Evolutionary conservation across 371 early-diverging fungal species (phyloP), one percentile per base, ranked within the genome.

Genomic region (Dinochytrium kinnereticum): DNA sequence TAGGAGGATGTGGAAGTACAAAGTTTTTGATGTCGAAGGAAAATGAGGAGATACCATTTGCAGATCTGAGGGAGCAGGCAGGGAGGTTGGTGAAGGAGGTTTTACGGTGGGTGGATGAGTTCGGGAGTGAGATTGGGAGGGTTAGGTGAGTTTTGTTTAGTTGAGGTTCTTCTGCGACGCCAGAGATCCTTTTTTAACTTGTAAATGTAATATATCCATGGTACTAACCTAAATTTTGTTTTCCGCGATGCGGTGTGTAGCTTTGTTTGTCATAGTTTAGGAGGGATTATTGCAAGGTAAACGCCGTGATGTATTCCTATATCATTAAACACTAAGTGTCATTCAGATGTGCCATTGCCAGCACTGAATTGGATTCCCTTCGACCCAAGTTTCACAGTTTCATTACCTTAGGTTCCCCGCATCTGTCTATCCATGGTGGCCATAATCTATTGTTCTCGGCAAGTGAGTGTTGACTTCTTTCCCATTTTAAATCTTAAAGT

Each of bases 211-310:
- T n/a, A n/a, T n/a, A n/a, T n/a, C n/a, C n/a, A n/a, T n/a, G n/a
- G n/a, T n/a, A n/a, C n/a, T n/a, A n/a, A n/a, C n/a, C n/a, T n/a
- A 61, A 31, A 19, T 19, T 26, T 33, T 57, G 0, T n/a, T 24
- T 55, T n/a, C 15, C 21, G 13, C n/a, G 17, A 53, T 61, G 39
- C 31, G 15, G 39, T 69, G 17, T 13, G 51, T 17, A 80, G 80
- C 50, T 81, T 81, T 72, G 74, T 81, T 0, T 81, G 81, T 51
- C 81, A 81, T 44, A 71, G 72, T 36, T 69, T 81, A 0, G 81
- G 81, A 17, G 81, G 81, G 37, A 28, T 81, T 15, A 76, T 81
- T 30, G 74, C 78, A 31, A 53, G 76, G 53, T 53, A n/a, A 21
- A 26, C 13, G 55, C n/a, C 5, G 7, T 26, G 24, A 26, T 7